These are phyloP conservation scores for Xylaria polymorpha DNA, from an alignment of 2,329 filamentous ascomycete species.

Conservation along the genomic window DNA sequence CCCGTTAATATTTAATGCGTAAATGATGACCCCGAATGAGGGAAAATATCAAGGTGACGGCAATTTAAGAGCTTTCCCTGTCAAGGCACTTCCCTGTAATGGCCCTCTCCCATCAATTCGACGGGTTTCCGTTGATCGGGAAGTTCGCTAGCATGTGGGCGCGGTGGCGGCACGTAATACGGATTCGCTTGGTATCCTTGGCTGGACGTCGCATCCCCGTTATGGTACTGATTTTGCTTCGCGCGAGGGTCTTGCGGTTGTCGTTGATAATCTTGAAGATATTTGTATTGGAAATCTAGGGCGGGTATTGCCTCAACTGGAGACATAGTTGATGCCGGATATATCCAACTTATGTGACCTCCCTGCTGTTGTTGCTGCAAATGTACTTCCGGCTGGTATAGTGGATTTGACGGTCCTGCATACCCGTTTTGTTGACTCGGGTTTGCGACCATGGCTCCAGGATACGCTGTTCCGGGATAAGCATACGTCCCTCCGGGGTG, in stretches of 20 bases:
- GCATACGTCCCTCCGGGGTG: constrained; percentile 16
- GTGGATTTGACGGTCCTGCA: constrained; percentile 30
- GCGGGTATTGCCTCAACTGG: constrained; percentile 6
- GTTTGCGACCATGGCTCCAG: background rate
- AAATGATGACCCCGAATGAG: background rate
- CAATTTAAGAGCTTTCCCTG: background rate
- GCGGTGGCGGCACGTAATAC: constrained; percentile 28
- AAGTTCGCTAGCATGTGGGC: constrained; percentile 49
- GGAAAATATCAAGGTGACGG: background rate
- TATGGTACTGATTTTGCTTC: constrained; percentile 20
- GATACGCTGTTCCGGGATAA: constrained; percentile 20
- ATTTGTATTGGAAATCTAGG: constrained; percentile 20
- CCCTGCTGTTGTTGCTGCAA: constrained; percentile 19
- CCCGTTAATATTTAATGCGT: constrained; percentile 5
- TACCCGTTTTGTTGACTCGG: constrained; percentile 25
- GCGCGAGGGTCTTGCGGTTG: constrained; percentile 9
- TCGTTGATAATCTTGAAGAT: constrained; percentile 30
- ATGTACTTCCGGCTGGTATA: constrained; percentile 21
- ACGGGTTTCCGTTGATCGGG: constrained; percentile 48
- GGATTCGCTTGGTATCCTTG: constrained; percentile 2
- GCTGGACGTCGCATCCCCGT: background rate
- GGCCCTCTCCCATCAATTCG: constrained; percentile 53
- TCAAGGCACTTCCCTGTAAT: constrained; percentile 47
- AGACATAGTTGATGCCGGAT: constrained; percentile 13
- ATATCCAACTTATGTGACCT: constrained; percentile 11